These are phyloP conservation scores for Torulaspora franciscae DNA, from an alignment of 805 yeast genomes.

Conservation along the genomic window DNA sequence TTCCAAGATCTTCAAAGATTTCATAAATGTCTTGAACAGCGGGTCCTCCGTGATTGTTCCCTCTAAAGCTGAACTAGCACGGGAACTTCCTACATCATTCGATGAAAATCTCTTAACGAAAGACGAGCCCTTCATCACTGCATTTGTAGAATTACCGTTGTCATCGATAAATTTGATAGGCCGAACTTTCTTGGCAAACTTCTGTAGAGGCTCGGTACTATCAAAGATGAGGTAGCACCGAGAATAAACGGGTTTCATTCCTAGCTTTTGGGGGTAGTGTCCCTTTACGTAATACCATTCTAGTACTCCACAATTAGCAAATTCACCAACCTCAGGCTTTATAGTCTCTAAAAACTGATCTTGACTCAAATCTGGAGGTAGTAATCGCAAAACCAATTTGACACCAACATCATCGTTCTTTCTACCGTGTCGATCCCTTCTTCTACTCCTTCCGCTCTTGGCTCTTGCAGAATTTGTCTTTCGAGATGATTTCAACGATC, in stretches of 20 bases:
- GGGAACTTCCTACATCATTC: constrained; percentile 12
- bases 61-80: constrained; percentile 17
- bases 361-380: constrained; percentile 42
- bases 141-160: constrained; percentile 23
- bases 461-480: background rate
- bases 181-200: constrained; percentile 32
- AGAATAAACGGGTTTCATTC: constrained; percentile 40
- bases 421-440: constrained; percentile 11
- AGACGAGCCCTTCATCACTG: constrained; percentile 21
- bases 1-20: constrained; percentile 25
- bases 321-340: constrained; percentile 20
- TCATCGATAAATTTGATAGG: constrained; percentile 34
- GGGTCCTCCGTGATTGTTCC: constrained; percentile 35
- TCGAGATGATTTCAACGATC: constrained; percentile 3
- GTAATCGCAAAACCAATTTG: constrained; percentile 38
- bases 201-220: constrained; percentile 26
- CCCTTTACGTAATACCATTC: constrained; percentile 36
- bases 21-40: constrained; percentile 31
- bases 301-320: constrained; percentile 28
- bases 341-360: constrained; percentile 34
- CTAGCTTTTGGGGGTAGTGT: constrained; percentile 24
- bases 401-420: constrained; percentile 9
- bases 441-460: constrained; percentile 6
- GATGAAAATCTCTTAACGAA: constrained; percentile 20
- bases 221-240: constrained; percentile 43